Conservation (phyloP, 2,329 filamentous ascomycete genomes). For the Ceratocystis eucalypticola region DNA sequence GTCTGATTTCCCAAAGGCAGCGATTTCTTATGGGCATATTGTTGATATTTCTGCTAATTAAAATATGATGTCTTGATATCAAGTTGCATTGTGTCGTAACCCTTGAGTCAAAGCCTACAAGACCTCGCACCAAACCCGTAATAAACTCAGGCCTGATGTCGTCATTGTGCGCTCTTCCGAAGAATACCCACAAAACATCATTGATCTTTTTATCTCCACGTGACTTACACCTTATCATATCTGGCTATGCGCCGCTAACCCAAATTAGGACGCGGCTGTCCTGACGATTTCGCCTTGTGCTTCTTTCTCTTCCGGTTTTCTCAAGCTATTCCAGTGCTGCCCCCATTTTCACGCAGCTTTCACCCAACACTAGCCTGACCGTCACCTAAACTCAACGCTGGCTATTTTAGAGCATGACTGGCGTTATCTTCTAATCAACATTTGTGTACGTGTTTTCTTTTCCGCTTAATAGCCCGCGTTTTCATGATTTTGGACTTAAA, state of each 20-base stretch:
- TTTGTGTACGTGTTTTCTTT: slow-evolving; percentile 4
- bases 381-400: neutral
- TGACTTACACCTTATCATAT: slow-evolving; percentile 15
- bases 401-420: neutral
- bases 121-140: neutral
- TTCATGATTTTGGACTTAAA: neutral
- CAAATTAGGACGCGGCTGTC: slow-evolving; percentile 19
- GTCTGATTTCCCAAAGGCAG: neutral
- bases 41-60: neutral
- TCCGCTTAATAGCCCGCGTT: neutral
- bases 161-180: slow-evolving; percentile 15
- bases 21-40: neutral
- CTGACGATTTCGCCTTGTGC: slow-evolving; percentile 15
- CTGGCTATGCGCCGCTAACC: slow-evolving; percentile 16
- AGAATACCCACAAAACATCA: slow-evolving; percentile 12
- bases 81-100: neutral
- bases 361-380: neutral
- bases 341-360: slow-evolving; percentile 1
- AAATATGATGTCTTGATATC: neutral
- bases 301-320: slow-evolving; percentile 13
- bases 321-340: slow-evolving; percentile 2
- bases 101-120: neutral
- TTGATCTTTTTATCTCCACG: slow-evolving; percentile 12
- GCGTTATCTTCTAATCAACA: neutral
- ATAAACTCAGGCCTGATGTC: slow-evolving; percentile 7